A percentile compares a stretch with the other conserved stretches of the same genome.
phyloP scores from a whole-genome alignment of 2,329 filamentous ascomycete genomes.

The Ophioceras dolichostomum region DNA sequence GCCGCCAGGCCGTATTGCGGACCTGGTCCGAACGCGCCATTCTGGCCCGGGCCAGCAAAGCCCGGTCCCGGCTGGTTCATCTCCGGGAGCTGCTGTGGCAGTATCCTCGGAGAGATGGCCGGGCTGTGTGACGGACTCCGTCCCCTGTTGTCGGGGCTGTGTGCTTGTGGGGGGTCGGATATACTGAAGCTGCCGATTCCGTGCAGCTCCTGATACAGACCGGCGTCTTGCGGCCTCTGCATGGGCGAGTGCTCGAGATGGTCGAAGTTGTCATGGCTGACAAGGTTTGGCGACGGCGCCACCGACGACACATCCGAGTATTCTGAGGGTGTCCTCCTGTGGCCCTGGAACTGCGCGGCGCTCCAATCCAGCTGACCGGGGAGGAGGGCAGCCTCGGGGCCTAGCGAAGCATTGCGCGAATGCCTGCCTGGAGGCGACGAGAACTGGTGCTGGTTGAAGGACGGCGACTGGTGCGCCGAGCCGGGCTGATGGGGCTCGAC shows the following conservation, averaged over 20 bases:
- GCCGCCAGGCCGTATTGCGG: conserved; percentile 29
- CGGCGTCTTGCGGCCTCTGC: conserved; percentile 58
- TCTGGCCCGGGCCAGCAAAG: conserved; percentile 30
- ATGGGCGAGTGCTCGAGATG: conserved; percentile 63
- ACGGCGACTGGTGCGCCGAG: conserved; percentile 44
- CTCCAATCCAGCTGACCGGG: conserved; percentile 43
- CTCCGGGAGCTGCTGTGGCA: conserved; percentile 43
- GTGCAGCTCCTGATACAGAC: conserved; percentile 65
- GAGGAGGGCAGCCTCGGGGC: conserved; percentile 43
- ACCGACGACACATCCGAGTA: conserved; percentile 84
- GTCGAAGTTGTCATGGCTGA: conserved; percentile 65
- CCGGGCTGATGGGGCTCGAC: conserved; percentile 29
- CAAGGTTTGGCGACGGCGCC: conserved; percentile 65
- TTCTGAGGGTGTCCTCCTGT: conserved; percentile 79
- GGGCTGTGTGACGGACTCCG: conserved; percentile 70
- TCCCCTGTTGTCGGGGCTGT: conserved; percentile 43
- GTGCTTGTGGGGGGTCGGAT: conserved; percentile 54
- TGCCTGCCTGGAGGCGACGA: conserved; percentile 33
- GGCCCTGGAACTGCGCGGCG: conserved; percentile 56
- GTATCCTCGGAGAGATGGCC: conserved; percentile 51
- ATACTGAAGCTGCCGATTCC: conserved; percentile 72
- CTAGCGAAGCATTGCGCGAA: conserved; percentile 43
- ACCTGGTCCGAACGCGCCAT: conserved; percentile 23
- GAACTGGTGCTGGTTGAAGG: conserved; percentile 44
- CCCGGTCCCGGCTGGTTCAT: conserved; percentile 29